A percentile compares a stretch with the other conserved stretches of the same genome.
Evolutionary conservation across 1,139 yeast genomes (phyloP).

Genomic region (Zygosaccharomyces sapae): DNA sequence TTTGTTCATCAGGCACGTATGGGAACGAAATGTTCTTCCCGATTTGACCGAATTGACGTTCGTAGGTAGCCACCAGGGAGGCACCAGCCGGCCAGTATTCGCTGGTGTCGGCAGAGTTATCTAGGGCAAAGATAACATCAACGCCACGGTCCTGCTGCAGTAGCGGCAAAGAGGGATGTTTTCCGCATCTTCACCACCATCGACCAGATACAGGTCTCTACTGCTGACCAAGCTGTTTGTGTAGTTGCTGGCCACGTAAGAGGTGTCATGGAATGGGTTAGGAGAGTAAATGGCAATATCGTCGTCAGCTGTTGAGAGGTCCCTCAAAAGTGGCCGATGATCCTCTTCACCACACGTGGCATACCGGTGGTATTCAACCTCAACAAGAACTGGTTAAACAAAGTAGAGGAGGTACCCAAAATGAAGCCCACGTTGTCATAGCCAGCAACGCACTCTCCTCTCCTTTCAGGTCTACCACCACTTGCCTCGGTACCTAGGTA

Average conservation of each 20-base stretch:
- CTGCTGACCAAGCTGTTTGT: slow-evolving; percentile 38
- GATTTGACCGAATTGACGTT: slow-evolving; percentile 61
- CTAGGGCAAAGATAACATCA: slow-evolving; percentile 79
- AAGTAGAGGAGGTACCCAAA: slow-evolving; percentile 71
- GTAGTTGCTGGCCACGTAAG: slow-evolving; percentile 41
- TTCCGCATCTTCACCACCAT: slow-evolving; percentile 84
- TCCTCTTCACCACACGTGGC: slow-evolving; percentile 45
- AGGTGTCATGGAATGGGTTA: slow-evolving; percentile 54
- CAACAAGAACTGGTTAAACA: slow-evolving; percentile 67
- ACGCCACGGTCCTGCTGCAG: slow-evolving; percentile 66
- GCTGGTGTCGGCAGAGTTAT: slow-evolving; percentile 76
- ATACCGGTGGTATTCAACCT: slow-evolving; percentile 54
- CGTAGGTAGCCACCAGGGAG: slow-evolving; percentile 59
- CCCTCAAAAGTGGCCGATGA: slow-evolving; percentile 45
- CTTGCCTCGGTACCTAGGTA: slow-evolving; percentile 68
- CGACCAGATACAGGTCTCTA: slow-evolving; percentile 61
- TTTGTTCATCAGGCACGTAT: slow-evolving; percentile 70
- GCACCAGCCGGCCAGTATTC: slow-evolving; percentile 74
- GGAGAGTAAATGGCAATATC: slow-evolving; percentile 74
- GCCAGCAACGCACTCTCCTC: slow-evolving; percentile 54
- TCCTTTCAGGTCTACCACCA: slow-evolving; percentile 49
- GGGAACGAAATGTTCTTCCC: slow-evolving; percentile 73
- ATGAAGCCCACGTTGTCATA: slow-evolving; percentile 75
- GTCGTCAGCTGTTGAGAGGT: slow-evolving; percentile 46
- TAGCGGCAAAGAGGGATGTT: slow-evolving; percentile 77